Conservation (phyloP, 345 rosid genomes). For the Mangifera indica region DNA sequence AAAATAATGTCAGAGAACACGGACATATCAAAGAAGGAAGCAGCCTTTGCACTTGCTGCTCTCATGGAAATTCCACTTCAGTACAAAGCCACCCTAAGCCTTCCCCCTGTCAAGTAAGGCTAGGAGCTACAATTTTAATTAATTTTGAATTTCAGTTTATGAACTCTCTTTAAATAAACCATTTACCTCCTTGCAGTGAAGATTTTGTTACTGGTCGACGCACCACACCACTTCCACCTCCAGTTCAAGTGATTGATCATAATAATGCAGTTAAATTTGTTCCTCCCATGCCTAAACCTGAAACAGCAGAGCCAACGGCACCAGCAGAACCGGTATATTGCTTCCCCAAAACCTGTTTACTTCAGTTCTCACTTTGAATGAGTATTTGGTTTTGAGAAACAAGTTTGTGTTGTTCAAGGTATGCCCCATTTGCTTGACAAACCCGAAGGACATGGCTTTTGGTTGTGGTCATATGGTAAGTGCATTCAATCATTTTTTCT, state of each 20-base stretch:
- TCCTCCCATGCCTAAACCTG: conserved; percentile 31
- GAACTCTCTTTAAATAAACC: conserved; percentile 15
- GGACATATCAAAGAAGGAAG: conserved; percentile 64
- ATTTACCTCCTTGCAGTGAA: conserved; percentile 38
- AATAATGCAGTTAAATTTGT: conserved; percentile 48
- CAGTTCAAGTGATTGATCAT: conserved; percentile 60
- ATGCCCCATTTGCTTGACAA: conserved; percentile 92
- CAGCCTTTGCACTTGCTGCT: conserved; percentile 91
- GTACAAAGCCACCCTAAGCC: conserved; percentile 73
- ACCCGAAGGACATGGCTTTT: conserved; percentile 93
- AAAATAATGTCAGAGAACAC: conserved; percentile 73
- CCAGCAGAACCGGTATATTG: conserved; percentile 43
- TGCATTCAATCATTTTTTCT: conserved; percentile 17
- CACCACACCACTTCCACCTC: conserved; percentile 71
- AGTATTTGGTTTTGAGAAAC: conserved; percentile 7
- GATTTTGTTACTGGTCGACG: conserved; percentile 28
- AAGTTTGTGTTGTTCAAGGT: conserved; percentile 45
- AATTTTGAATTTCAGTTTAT: conserved; percentile 1
- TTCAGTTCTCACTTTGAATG: conserved; percentile 1
- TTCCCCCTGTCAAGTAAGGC: conserved; percentile 42
- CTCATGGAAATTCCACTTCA: conserved; percentile 95
- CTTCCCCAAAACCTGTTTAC: neutral
- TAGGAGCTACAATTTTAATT: conserved; percentile 17
- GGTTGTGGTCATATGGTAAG: conserved; percentile 91
- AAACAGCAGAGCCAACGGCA: conserved; percentile 38